These are phyloP conservation scores for Breviolum minutum DNA, from an alignment of 73 alveolate species.

Conservation along the genomic window DNA sequence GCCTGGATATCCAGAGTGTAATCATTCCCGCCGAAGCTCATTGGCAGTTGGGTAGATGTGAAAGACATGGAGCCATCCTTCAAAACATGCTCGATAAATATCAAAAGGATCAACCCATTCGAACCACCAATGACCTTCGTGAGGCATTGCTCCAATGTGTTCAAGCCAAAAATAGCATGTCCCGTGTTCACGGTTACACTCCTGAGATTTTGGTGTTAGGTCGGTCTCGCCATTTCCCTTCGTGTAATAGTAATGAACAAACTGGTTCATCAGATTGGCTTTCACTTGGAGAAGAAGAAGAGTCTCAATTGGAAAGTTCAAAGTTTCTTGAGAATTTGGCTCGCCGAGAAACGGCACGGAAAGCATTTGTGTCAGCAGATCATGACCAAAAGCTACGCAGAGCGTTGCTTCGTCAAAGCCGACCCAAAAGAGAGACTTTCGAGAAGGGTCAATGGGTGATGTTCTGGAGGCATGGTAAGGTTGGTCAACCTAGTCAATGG, in stretches of 20 bases:
- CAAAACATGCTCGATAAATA: not conserved
- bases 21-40: constrained; percentile 2
- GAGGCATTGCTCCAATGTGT: not conserved
- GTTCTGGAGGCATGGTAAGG: not conserved
- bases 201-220: constrained; percentile 11
- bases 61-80: not conserved
- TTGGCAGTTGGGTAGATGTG: constrained; percentile 9
- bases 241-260: not conserved
- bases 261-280: not conserved
- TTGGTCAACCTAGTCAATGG: not conserved
- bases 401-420: not conserved
- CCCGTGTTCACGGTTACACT: not conserved
- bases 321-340: no score
- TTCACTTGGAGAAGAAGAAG: no score
- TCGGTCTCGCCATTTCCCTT: not conserved
- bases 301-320: not conserved
- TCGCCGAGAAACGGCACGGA: not conserved
- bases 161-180: not conserved
- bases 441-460: not conserved
- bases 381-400: not conserved
- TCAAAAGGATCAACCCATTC: not conserved
- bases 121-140: not conserved
- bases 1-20: not conserved
- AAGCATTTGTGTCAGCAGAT: not conserved
- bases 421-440: not conserved